phyloP scores from a whole-genome alignment of 257 asterid genomes.

The Paraleonurus japonicus region DNA sequence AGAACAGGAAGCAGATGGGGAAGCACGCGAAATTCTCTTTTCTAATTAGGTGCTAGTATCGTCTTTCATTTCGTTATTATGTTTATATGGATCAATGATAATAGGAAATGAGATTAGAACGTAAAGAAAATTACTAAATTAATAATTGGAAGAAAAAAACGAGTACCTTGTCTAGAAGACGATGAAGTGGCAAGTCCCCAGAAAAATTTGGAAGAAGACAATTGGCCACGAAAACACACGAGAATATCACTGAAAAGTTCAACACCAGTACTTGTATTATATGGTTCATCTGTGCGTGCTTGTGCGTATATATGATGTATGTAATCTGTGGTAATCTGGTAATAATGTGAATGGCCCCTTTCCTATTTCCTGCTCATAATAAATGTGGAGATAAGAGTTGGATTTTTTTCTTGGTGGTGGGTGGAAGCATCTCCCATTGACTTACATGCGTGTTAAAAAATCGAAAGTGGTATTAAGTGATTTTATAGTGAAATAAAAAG shows the following conservation, averaged over 20 bases:
- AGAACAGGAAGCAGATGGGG: no score
- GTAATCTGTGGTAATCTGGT: neutral
- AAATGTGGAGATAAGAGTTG: neutral
- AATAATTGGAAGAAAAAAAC: neutral
- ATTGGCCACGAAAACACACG: slow-evolving; percentile 3
- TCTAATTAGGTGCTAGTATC: no score
- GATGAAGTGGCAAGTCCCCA: neutral
- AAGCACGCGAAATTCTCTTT: no score
- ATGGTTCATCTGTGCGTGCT: neutral
- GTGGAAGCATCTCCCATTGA: neutral
- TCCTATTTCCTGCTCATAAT: neutral
- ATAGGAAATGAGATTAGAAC: neutral
- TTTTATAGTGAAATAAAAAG: no score
- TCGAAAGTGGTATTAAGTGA: no score
- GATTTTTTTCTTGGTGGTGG: neutral
- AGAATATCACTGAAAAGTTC: neutral
- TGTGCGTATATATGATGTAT: no score
- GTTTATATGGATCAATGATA: no score
- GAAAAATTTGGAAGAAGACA: neutral
- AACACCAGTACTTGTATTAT: neutral
- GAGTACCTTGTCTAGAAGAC: slow-evolving; percentile 2
- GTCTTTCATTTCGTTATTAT: no score
- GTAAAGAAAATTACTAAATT: neutral
- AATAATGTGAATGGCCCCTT: neutral
- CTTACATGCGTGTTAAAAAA: no score